Conservation (phyloP, 352 stramenopile genomes). For the Pythium graminicola region DNA sequence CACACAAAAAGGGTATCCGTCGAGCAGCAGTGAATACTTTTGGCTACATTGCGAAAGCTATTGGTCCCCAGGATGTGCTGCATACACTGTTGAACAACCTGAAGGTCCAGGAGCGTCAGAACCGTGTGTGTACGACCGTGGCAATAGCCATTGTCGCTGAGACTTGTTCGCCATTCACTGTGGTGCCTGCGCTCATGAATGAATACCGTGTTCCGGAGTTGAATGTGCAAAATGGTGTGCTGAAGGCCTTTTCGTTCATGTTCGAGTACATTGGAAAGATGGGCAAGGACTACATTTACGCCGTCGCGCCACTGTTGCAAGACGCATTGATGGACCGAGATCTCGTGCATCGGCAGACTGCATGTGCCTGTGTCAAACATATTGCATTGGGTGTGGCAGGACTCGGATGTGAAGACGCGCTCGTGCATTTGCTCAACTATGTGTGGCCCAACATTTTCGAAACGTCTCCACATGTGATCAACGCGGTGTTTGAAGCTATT, state of each 20-base stretch:
- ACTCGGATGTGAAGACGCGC: constrained; percentile 96
- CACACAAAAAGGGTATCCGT: constrained; percentile 98
- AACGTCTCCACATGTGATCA: constrained; percentile 97
- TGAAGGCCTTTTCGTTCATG: constrained; percentile 99
- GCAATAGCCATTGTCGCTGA: constrained; percentile 99
- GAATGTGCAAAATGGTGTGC: constrained; percentile 99
- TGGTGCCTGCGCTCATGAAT: constrained; percentile 99
- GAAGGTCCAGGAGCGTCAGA: constrained; percentile 98
- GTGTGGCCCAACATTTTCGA: constrained; percentile 99
- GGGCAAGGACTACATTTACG: constrained; percentile 99
- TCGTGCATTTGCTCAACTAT: constrained; percentile 98
- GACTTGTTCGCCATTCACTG: constrained; percentile 98
- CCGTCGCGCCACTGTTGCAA: constrained; percentile 96
- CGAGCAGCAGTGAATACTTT: constrained; percentile 98
- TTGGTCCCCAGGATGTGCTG: constrained; percentile 98
- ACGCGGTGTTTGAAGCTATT: constrained; percentile 98
- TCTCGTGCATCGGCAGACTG: constrained; percentile 97
- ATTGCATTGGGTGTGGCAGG: constrained; percentile 94
- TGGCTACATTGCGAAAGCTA: constrained; percentile 98
- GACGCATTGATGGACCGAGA: constrained; percentile 99
- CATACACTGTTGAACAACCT: constrained; percentile 99
- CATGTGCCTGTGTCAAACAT: constrained; percentile 97
- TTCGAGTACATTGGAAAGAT: constrained; percentile 99
- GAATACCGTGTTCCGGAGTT: constrained; percentile 99
- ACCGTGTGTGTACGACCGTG: constrained; percentile 99